Evolutionary conservation across 257 asterid species (phyloP).

Genomic region (Solanum phureja): DNA sequence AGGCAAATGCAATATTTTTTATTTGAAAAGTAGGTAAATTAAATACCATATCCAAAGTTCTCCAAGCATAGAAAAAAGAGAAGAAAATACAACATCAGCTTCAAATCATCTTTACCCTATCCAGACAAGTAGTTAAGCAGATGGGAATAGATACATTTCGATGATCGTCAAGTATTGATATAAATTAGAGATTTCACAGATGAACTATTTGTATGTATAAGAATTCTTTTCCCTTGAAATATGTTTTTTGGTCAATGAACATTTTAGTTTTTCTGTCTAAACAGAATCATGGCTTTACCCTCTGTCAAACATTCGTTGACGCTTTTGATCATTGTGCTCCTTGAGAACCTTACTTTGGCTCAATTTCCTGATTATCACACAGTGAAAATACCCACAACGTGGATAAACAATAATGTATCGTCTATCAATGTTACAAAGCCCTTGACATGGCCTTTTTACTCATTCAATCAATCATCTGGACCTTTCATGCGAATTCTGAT

Average conservation of each 20-base stretch:
- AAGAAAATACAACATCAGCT: background rate
- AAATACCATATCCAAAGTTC: background rate
- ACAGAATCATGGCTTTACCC: background rate
- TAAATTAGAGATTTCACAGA: background rate
- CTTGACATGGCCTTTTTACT: background rate
- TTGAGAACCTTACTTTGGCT: background rate
- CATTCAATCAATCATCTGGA: background rate
- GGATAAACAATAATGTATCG: background rate
- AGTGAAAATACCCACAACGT: background rate
- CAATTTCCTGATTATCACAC: background rate
- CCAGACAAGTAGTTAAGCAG: background rate
- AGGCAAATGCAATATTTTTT: background rate
- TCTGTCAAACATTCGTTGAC: background rate
- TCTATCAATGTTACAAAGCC: background rate
- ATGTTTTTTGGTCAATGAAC: background rate
- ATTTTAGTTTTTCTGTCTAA: background rate
- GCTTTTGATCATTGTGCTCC: background rate
- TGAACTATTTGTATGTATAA: background rate
- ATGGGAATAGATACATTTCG: background rate
- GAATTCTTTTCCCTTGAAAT: background rate
- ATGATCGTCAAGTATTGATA: background rate
- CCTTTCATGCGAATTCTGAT: background rate
- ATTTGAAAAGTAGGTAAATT: background rate
- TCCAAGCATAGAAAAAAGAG: background rate
- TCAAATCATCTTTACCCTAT: background rate